Evolutionary conservation across 371 early-diverging fungal species (phyloP).

Genomic region (Mortierella sp.): DNA sequence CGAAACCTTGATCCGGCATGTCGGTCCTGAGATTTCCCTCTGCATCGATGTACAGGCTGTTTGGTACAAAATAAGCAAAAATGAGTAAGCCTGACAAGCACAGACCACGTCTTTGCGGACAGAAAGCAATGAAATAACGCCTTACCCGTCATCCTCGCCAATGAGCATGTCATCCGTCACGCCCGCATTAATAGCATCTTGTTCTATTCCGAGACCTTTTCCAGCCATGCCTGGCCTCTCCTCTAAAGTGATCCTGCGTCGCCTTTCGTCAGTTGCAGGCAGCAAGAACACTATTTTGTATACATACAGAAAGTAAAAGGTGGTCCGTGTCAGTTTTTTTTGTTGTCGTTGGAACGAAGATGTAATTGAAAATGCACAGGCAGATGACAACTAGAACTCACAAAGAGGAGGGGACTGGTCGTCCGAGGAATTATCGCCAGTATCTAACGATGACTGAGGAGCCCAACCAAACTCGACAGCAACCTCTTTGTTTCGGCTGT

Average conservation of each 20-base stretch:
- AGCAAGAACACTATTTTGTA: neutral
- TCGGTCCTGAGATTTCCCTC: constrained; percentile 44
- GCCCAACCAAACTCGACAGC: constrained; percentile 54
- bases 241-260: constrained; percentile 44
- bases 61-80: neutral
- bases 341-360: too few relatives aligned
- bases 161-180: constrained; percentile 31
- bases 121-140: neutral
- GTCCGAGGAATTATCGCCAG: constrained; percentile 8
- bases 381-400: neutral
- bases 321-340: neutral
- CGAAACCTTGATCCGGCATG: constrained; percentile 26
- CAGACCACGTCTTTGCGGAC: neutral
- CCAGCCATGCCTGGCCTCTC: constrained; percentile 8
- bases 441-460: constrained; percentile 5
- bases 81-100: neutral
- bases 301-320: neutral
- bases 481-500: constrained; percentile 3
- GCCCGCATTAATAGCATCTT: neutral
- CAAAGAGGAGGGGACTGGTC: neutral
- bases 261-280: constrained; percentile 12
- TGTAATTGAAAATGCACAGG: too few relatives aligned
- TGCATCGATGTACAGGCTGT: constrained; percentile 42
- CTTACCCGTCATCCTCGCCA: constrained; percentile 39
- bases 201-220: neutral